Evolutionary conservation across 495 filamentous ascomycete genomes (phyloP).

Genomic region (Daldinia caldariorum): DNA sequence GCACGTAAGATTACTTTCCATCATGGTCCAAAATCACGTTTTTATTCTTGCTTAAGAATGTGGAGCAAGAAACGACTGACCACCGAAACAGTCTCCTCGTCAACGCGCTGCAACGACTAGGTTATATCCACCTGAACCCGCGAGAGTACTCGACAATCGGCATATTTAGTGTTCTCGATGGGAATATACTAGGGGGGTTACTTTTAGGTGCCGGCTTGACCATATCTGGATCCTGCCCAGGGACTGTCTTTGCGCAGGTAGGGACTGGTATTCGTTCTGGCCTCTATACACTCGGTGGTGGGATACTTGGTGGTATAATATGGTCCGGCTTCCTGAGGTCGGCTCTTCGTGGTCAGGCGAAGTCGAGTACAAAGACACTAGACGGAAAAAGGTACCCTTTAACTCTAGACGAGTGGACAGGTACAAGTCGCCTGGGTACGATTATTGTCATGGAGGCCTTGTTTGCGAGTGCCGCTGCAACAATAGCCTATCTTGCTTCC

Average conservation of each 20-base stretch:
- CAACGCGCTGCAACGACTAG: slow-evolving; percentile 45
- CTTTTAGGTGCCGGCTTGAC: slow-evolving; percentile 66
- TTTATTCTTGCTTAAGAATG: background rate
- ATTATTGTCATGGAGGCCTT: slow-evolving; percentile 48
- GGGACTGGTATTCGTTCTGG: slow-evolving; percentile 59
- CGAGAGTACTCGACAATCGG: slow-evolving; percentile 51
- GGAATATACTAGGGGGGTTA: slow-evolving; percentile 65
- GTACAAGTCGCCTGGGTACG: slow-evolving; percentile 34
- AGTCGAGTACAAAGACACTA: slow-evolving; percentile 15
- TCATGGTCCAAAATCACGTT: background rate
- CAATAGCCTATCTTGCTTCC: slow-evolving; percentile 43
- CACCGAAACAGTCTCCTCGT: slow-evolving; percentile 44
- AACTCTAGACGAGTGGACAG: slow-evolving; percentile 51
- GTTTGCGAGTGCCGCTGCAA: slow-evolving; percentile 44
- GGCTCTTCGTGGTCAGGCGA: slow-evolving; percentile 19
- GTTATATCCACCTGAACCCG: slow-evolving; percentile 48
- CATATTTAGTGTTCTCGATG: slow-evolving; percentile 58
- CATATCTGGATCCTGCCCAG: slow-evolving; percentile 65
- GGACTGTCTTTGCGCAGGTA: slow-evolving; percentile 64
- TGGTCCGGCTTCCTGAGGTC: slow-evolving; percentile 49
- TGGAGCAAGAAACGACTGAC: slow-evolving; percentile 21
- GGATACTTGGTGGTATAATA: slow-evolving; percentile 55
- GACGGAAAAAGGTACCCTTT: slow-evolving; percentile 22
- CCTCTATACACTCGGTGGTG: slow-evolving; percentile 54
- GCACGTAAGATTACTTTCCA: slow-evolving; percentile 57